These are phyloP conservation scores for Calocybe cyanea DNA, from an alignment of 768 basidiomycete genomes.

Conservation along the genomic window DNA sequence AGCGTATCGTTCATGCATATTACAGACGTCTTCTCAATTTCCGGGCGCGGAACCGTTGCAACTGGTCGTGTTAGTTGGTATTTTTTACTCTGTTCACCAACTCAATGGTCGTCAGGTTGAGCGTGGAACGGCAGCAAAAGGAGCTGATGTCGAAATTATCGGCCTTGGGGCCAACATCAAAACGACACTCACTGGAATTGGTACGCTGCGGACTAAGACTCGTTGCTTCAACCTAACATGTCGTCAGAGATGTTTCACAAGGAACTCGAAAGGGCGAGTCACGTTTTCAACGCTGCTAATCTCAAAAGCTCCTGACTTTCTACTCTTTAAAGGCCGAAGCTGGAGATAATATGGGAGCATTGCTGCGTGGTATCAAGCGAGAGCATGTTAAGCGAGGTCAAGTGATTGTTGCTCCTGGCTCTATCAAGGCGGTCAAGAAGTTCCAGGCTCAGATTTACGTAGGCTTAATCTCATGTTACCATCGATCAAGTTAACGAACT, in stretches of 20 bases:
- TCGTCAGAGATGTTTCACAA: slow-evolving; percentile 97
- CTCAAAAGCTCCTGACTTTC: slow-evolving; percentile 1
- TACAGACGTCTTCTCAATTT: slow-evolving; percentile 90
- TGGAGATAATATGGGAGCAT: slow-evolving; percentile 98
- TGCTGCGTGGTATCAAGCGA: slow-evolving; percentile 95
- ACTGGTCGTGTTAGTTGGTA: slow-evolving; percentile 74
- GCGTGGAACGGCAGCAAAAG: slow-evolving; percentile 88
- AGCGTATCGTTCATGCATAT: slow-evolving; percentile 3
- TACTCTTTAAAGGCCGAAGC: slow-evolving; percentile 72
- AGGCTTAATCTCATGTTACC: slow-evolving; percentile 17
- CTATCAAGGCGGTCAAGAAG: slow-evolving; percentile 92
- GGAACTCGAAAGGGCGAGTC: slow-evolving; percentile 87
- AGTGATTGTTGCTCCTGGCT: slow-evolving; percentile 83
- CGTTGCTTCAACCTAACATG: background rate
- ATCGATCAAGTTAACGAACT: background rate
- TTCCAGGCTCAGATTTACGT: slow-evolving; percentile 93
- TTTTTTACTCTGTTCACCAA: background rate
- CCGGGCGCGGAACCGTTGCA: slow-evolving; percentile 96
- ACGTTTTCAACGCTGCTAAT: background rate
- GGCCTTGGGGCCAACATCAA: slow-evolving; percentile 80
- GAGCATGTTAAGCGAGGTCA: slow-evolving; percentile 94
- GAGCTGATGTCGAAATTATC: slow-evolving; percentile 89
- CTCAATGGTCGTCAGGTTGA: slow-evolving; percentile 56
- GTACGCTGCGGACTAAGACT: slow-evolving; percentile 32
- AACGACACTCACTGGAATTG: slow-evolving; percentile 94